Evolutionary conservation across 2,329 filamentous ascomycete species (phyloP).

Genomic region (Daldinia sp.): DNA sequence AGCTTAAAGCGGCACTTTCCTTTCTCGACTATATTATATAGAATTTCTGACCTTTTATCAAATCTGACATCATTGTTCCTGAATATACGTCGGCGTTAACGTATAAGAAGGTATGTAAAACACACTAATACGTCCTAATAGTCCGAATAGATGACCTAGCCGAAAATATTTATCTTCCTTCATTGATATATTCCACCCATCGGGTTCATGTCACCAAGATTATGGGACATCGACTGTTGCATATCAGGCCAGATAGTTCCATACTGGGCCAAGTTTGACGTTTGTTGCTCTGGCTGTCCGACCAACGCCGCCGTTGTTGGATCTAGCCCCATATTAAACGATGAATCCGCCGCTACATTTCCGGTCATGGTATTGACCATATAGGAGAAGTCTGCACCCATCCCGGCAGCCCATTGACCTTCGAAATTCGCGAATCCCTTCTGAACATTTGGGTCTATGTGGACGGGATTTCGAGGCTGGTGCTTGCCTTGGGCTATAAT

Average conservation of each 20-base stretch:
- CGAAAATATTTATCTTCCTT: not conserved
- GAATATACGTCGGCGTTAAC: no score
- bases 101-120: constrained; percentile 9
- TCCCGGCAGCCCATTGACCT: constrained; percentile 37
- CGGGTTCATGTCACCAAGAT: constrained; percentile 19
- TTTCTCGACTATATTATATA: not conserved
- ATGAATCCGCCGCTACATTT: constrained; percentile 20
- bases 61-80: no score
- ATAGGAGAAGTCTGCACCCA: constrained; percentile 42
- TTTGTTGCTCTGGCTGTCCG: constrained; percentile 17
- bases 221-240: constrained; percentile 25
- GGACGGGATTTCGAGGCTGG: constrained; percentile 43
- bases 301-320: constrained; percentile 17
- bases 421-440: constrained; percentile 38
- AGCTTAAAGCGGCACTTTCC: not conserved
- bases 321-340: constrained; percentile 27
- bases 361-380: constrained; percentile 47
- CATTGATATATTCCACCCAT: constrained; percentile 34
- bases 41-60: no score
- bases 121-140: not conserved
- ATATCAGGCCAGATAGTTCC: constrained; percentile 33
- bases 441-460: constrained; percentile 40
- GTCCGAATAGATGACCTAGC: not conserved
- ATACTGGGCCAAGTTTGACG: constrained; percentile 27
- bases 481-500: constrained; percentile 44